Conservation (phyloP, 116 monocot genomes). For the Iris pallida region DNA sequence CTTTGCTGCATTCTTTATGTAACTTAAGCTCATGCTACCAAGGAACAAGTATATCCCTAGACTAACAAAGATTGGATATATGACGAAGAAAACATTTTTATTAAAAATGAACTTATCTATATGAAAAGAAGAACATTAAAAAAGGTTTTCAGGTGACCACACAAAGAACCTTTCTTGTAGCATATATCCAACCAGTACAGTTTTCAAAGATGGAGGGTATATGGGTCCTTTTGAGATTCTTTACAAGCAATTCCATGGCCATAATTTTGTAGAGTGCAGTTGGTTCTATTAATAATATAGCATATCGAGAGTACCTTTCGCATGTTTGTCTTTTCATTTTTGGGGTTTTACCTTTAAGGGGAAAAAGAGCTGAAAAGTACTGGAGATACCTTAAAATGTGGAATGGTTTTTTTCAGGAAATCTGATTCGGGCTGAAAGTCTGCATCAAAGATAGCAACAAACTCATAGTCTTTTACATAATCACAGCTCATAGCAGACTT, state of each 20-base stretch:
- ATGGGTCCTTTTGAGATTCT: background rate
- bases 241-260: too few relatives aligned
- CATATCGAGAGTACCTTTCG: background rate
- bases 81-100: too few relatives aligned
- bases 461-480: slow-evolving; percentile 58
- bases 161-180: too few relatives aligned
- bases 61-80: too few relatives aligned
- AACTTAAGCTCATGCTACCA: too few relatives aligned
- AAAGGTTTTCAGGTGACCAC: too few relatives aligned
- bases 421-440: slow-evolving; percentile 63
- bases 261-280: too few relatives aligned
- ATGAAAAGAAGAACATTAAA: too few relatives aligned
- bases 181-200: background rate
- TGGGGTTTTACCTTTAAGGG: background rate
- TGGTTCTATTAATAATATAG: too few relatives aligned
- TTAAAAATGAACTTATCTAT: too few relatives aligned
- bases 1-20: too few relatives aligned
- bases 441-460: slow-evolving; percentile 69
- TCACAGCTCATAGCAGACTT: slow-evolving; percentile 70
- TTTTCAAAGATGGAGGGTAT: background rate
- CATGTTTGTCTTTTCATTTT: background rate
- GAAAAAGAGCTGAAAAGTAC: background rate
- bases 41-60: too few relatives aligned
- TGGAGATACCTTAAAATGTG: slow-evolving; percentile 59
- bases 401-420: slow-evolving; percentile 60